Percentiles rank a stretch among this genome's conserved stretches.
phyloP scores from a whole-genome alignment of 768 basidiomycete species.

The Cytidiella melzeri region DNA sequence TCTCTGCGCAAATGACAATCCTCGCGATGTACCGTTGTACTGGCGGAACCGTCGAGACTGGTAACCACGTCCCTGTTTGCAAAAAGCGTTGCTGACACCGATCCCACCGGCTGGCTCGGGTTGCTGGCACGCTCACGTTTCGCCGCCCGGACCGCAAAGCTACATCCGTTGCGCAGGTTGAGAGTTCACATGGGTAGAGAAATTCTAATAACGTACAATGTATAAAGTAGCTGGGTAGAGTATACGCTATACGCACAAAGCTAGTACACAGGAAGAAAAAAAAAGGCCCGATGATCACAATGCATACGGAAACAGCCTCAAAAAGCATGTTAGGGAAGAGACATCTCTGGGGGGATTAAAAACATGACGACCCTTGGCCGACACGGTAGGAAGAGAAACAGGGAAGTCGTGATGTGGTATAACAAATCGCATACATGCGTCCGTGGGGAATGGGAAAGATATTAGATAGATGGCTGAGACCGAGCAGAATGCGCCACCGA shows the following conservation, averaged over 20 bases:
- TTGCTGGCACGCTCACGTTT: too few species aligned
- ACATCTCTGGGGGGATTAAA: too few species aligned
- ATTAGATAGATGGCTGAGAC: not conserved
- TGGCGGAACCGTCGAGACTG: too few species aligned
- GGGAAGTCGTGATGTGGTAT: conserved; percentile 13
- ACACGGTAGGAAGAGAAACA: conserved; percentile 6
- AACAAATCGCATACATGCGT: conserved; percentile 17
- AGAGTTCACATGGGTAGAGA: not conserved
- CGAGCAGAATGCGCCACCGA: not conserved
- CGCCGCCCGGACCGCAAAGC: too few species aligned
- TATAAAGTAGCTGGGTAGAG: conserved; percentile 5
- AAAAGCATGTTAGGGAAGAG: not conserved
- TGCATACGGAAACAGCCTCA: not conserved
- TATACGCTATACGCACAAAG: conserved; percentile 3
- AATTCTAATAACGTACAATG: conserved; percentile 5
- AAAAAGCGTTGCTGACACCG: too few species aligned
- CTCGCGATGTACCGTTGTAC: too few species aligned
- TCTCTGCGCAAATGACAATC: too few species aligned
- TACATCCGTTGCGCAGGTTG: not conserved
- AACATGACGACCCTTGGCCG: too few species aligned
- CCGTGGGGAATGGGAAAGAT: conserved; percentile 22
- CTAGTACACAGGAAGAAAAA: conserved; percentile 16
- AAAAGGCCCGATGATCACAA: conserved; percentile 8
- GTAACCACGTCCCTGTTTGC: too few species aligned
- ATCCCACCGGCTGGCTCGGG: too few species aligned